Conservation (phyloP, 2,329 filamentous ascomycete species). For the Furcasterigmium sp. region DNA sequence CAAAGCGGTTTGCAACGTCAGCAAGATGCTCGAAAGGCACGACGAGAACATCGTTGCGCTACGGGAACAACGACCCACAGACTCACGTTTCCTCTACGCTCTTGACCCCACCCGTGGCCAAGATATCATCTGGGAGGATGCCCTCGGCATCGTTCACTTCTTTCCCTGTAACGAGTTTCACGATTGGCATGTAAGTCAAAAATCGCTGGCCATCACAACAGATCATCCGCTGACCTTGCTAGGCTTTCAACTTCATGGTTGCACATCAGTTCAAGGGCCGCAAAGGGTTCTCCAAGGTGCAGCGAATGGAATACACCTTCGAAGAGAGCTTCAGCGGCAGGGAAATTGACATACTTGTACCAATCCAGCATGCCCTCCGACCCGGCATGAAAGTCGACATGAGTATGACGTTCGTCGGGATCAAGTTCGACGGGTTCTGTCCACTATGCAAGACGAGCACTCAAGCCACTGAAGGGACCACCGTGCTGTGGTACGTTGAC, state of each 20-base stretch:
- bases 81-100: not conserved
- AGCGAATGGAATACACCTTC: not conserved
- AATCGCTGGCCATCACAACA: not conserved
- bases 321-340: not conserved
- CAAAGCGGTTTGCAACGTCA: not conserved
- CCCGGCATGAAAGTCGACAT: not conserved
- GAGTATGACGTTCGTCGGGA: not conserved
- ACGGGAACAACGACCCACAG: not conserved
- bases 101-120: not conserved
- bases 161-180: not conserved
- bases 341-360: not conserved
- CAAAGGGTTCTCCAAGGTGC: not conserved
- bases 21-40: not conserved
- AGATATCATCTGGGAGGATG: not conserved
- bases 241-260: not conserved
- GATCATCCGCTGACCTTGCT: too few species aligned
- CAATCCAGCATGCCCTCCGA: not conserved
- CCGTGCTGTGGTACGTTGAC: not conserved
- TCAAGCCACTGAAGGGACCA: not conserved
- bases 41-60: not conserved
- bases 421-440: not conserved
- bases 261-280: not conserved
- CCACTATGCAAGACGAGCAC: not conserved
- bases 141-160: not conserved
- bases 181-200: not conserved